Evolutionary conservation across 306 rosid species (phyloP).

Genomic region (Neltuma alba): DNA sequence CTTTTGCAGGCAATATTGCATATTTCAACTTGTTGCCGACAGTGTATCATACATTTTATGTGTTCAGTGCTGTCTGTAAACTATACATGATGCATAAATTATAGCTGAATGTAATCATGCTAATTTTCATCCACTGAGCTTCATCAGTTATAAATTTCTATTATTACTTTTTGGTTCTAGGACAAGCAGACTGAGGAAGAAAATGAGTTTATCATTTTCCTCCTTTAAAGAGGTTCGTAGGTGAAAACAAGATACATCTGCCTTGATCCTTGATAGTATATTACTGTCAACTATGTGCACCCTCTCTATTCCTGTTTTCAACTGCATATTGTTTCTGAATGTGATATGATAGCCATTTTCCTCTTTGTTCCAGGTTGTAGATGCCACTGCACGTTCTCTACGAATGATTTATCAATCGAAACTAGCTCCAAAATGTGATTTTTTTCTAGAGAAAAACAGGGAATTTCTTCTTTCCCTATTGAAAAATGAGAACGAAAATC

Average conservation of each 20-base stretch:
- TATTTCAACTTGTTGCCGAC: not conserved
- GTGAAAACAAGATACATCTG: not conserved
- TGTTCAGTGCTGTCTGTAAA: not conserved
- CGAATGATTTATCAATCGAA: slow-evolving; percentile 90
- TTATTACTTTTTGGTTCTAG: not conserved
- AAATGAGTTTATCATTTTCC: not conserved
- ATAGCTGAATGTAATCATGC: not conserved
- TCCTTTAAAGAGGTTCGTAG: not conserved
- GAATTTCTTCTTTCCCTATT: slow-evolving; percentile 77
- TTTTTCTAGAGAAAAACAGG: slow-evolving; percentile 60
- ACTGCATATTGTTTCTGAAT: slow-evolving; percentile 22
- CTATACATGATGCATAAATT: not conserved
- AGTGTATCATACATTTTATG: not conserved
- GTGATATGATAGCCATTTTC: slow-evolving; percentile 1
- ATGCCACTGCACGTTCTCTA: slow-evolving; percentile 89
- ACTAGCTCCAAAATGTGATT: slow-evolving; percentile 87
- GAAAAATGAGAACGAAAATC: slow-evolving; percentile 78
- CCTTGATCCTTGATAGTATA: not conserved
- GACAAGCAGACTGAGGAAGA: not conserved
- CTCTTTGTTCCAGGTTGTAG: slow-evolving; percentile 66
- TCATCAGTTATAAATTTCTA: not conserved
- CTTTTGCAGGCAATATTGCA: not conserved
- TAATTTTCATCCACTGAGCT: not conserved
- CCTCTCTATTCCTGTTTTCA: not conserved
- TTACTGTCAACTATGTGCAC: not conserved